Evolutionary conservation across 805 yeast species (phyloP).

Genomic region (Kazachstania viticola): DNA sequence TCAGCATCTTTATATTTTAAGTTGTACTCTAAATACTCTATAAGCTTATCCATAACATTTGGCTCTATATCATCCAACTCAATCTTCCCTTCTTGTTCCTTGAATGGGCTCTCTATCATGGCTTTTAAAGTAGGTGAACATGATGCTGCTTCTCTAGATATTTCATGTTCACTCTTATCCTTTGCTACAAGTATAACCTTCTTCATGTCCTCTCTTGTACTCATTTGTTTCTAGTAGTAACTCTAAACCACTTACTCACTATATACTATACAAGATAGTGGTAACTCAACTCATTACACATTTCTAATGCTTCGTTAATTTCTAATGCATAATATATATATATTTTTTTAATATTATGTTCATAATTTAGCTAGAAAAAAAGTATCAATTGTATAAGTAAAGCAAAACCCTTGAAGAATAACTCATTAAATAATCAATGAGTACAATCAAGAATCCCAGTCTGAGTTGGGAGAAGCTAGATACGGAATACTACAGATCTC

Average conservation of each 20-base stretch:
- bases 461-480: constrained; percentile 70
- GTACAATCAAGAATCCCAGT: constrained; percentile 26
- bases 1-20: constrained; percentile 45
- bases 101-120: constrained; percentile 45
- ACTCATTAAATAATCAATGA: too few species aligned
- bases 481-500: constrained; percentile 53
- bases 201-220: background rate
- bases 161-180: constrained; percentile 52
- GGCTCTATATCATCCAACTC: constrained; percentile 55
- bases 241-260: too few species aligned
- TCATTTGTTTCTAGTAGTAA: too few species aligned
- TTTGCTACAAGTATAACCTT: constrained; percentile 66
- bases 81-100: constrained; percentile 48
- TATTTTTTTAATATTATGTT: too few species aligned
- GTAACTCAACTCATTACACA: too few species aligned
- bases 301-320: too few species aligned
- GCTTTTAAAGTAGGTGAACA: constrained; percentile 54
- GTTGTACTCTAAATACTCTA: constrained; percentile 75
- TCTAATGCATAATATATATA: too few species aligned
- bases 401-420: too few species aligned
- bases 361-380: too few species aligned
- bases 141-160: constrained; percentile 64
- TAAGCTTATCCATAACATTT: constrained; percentile 60
- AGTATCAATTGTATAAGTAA: too few species aligned
- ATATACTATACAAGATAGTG: too few species aligned